Base-by-base conservation (phyloP, 2,329 filamentous ascomycete species). In the Tolypocladium guangdongense region DNA sequence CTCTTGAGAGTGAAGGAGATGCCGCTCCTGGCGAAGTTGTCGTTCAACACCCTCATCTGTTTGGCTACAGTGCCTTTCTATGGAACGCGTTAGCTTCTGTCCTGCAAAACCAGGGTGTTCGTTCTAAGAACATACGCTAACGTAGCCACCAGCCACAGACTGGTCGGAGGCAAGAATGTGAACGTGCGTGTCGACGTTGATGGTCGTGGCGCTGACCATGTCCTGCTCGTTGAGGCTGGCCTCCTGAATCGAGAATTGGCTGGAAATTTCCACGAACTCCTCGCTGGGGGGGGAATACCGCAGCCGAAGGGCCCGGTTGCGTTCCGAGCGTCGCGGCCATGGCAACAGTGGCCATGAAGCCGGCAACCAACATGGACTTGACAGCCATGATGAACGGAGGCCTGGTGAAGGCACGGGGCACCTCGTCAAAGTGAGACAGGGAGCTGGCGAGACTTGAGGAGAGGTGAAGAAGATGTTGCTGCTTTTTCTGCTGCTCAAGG, bases 1-100 rank as follows among this genome's bases (percentile, higher is more conserved):
- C 66, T 64, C 50, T 68, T 66, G 49, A 75, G 67, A 48, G 65
- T 67, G 63, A 78, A 78, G 14, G 6, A 16, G 14, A 62, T 58
- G 62, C 77, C 68, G 54, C 68, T 66, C 52, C 73, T 64, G 0
- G 68, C 64, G 32, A 78, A 60, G 39, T 18, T 36, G 14, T 16
- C 35, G 35, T 36, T 36, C 35, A 36, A 36, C 35, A 71, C 69
- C 50, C 43, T 50, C 45, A 57, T 55, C 50, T 58, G 52, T 50
- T 56, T 54, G n/a, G 6, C 14, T 18, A 36, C 16, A 14, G 35
- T 36, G 14, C 18, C 14, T 7, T 5, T 4, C 35, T 36, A 36
- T 36, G 14, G 14, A 36, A 36, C 14, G 35, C 35, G 35, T 36
- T 36, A 36, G 35, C 35, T 18, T 6, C 35, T 7, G 14, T 14